Evolutionary conservation across 1,284 basidiomycete species (phyloP).

Genomic region (Sanghuangporus weigelae): DNA sequence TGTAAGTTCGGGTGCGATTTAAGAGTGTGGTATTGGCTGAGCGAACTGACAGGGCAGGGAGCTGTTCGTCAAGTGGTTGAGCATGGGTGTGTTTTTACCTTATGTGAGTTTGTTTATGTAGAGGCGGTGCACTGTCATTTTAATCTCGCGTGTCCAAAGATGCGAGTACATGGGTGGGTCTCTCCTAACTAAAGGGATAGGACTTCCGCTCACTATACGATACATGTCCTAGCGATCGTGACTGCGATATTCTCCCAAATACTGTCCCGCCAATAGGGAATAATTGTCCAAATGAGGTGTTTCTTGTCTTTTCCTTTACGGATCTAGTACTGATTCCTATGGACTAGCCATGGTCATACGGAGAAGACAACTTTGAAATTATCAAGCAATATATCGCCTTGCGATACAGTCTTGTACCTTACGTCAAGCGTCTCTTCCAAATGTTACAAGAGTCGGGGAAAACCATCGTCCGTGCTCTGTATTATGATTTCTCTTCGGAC

Average conservation of each 20-base stretch:
- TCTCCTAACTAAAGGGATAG: neutral
- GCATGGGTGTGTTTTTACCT: conserved; percentile 37
- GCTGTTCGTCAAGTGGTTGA: conserved; percentile 37
- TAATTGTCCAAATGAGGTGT: conserved; percentile 35
- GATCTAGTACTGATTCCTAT: neutral
- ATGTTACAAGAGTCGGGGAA: conserved; percentile 32
- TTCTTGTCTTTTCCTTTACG: conserved; percentile 1
- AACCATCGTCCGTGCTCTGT: conserved; percentile 34
- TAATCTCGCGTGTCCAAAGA: conserved; percentile 22
- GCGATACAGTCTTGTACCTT: conserved; percentile 34
- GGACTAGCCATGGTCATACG: conserved; percentile 35
- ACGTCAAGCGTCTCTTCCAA: conserved; percentile 33
- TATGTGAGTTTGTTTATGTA: conserved; percentile 28
- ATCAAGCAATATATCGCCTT: conserved; percentile 37
- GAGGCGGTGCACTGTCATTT: neutral
- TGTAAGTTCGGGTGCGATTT: conserved; percentile 20
- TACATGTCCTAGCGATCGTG: conserved; percentile 24
- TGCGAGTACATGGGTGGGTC: conserved; percentile 35
- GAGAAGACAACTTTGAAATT: conserved; percentile 35
- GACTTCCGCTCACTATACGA: neutral
- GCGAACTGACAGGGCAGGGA: conserved; percentile 27
- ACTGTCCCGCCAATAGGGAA: conserved; percentile 28
- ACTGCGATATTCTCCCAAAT: conserved; percentile 28
- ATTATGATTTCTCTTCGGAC: conserved; percentile 35
- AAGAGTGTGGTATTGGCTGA: neutral